These are phyloP conservation scores for Omphalotus guepiniiformis DNA, from an alignment of 768 basidiomycete species.

Conservation along the genomic window DNA sequence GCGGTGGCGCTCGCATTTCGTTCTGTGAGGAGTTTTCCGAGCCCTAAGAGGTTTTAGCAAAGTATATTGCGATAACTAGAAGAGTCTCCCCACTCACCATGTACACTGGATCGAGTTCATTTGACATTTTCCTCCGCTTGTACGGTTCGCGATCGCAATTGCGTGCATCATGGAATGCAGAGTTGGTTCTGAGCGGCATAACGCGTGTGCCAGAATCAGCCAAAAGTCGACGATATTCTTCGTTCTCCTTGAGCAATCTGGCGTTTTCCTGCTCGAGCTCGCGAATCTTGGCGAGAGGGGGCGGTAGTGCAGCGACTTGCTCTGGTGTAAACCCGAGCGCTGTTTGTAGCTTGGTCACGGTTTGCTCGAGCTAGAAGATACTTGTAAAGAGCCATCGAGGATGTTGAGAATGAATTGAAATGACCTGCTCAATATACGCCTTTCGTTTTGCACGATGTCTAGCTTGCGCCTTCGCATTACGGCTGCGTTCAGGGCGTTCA, in stretches of 20 bases:
- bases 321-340: constrained; percentile 70
- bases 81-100: constrained; percentile 40
- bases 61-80: background rate
- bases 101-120: constrained; percentile 49
- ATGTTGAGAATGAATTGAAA: too few species aligned
- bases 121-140: constrained; percentile 54
- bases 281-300: constrained; percentile 69
- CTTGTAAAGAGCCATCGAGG: constrained; percentile 5
- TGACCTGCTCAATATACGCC: constrained; percentile 87
- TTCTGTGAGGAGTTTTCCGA: constrained; percentile 20
- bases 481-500: constrained; percentile 78
- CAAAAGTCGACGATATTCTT: constrained; percentile 67
- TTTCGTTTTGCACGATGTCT: constrained; percentile 89
- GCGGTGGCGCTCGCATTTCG: constrained; percentile 40
- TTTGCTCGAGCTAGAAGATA: constrained; percentile 66
- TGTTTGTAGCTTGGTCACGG: constrained; percentile 79
- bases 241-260: constrained; percentile 66
- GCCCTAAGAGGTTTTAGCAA: constrained; percentile 4
- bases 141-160: constrained; percentile 49
- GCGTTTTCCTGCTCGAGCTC: constrained; percentile 82
- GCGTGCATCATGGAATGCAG: constrained; percentile 46
- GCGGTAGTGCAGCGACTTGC: constrained; percentile 68
- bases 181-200: constrained; percentile 38
- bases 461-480: constrained; percentile 86
- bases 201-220: constrained; percentile 36